These are phyloP conservation scores for Gossypium arboreum DNA, from an alignment of 345 rosid species.

Conservation along the genomic window DNA sequence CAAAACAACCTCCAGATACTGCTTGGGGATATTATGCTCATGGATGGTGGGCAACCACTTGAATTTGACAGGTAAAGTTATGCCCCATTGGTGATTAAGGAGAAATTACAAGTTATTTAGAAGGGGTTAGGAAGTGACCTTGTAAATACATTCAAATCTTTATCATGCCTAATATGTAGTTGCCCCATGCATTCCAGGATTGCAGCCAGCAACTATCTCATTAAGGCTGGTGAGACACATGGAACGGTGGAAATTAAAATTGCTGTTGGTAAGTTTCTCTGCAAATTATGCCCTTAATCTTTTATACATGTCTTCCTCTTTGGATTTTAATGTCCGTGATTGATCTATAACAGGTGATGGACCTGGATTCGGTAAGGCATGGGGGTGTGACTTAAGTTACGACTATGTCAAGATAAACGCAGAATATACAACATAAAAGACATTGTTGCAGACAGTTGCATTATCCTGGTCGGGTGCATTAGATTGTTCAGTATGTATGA, in stretches of 20 bases:
- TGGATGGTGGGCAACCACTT: not conserved
- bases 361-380: slow-evolving; percentile 57
- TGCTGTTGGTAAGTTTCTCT: slow-evolving; percentile 60
- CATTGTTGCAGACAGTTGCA: no score
- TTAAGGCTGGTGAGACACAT: slow-evolving; percentile 71
- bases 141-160: not conserved
- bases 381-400: slow-evolving; percentile 90
- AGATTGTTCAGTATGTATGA: not conserved
- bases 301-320: not conserved
- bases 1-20: slow-evolving; percentile 54
- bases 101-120: not conserved
- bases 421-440: slow-evolving; percentile 64
- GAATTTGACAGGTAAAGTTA: no score
- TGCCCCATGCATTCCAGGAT: slow-evolving; percentile 35
- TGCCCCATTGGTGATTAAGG: not conserved
- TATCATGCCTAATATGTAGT: not conserved
- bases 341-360: slow-evolving; percentile 49
- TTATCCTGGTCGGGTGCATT: not conserved
- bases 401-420: slow-evolving; percentile 89
- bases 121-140: not conserved
- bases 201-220: slow-evolving; percentile 69
- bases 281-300: not conserved
- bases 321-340: not conserved
- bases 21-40: slow-evolving; percentile 23
- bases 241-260: slow-evolving; percentile 64